Evolutionary conservation across 768 basidiomycete genomes (phyloP).

Genomic region (Galerina marginata): DNA sequence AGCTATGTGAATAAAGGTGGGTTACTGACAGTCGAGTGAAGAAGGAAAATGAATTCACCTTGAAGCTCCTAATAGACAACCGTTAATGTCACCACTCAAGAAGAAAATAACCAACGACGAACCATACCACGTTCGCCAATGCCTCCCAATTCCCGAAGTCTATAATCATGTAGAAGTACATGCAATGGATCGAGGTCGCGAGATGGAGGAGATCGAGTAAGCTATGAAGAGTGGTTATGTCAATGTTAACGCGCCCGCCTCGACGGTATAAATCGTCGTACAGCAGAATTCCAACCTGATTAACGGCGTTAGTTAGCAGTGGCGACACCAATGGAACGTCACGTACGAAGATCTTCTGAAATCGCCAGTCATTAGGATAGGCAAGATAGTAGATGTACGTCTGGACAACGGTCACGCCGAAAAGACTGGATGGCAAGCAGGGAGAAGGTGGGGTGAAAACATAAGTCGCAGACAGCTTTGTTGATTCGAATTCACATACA

Average conservation of each 20-base stretch:
- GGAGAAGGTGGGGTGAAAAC: too few relatives aligned
- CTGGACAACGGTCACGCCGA: conserved; percentile 5
- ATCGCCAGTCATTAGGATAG: conserved; percentile 14
- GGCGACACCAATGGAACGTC: background rate
- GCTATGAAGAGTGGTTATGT: background rate
- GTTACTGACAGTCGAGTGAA: background rate
- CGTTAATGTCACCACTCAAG: background rate
- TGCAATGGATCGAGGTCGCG: background rate
- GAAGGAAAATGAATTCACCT: background rate
- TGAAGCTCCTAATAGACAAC: background rate
- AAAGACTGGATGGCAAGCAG: background rate
- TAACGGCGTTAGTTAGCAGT: background rate
- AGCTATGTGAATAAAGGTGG: background rate
- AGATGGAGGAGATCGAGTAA: background rate
- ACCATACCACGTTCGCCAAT: background rate
- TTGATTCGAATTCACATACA: too few relatives aligned
- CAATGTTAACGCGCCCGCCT: too few relatives aligned
- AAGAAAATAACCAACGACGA: background rate
- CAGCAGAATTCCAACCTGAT: conserved; percentile 17
- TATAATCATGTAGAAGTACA: conserved; percentile 1
- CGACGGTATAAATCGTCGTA: background rate
- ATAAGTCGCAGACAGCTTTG: too few relatives aligned
- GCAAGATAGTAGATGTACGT: conserved; percentile 9
- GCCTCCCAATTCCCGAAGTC: background rate
- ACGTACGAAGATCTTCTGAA: conserved; percentile 5